Evolutionary conservation across 169 alveolate species (phyloP).

Genomic region (Plasmodium fragile): DNA sequence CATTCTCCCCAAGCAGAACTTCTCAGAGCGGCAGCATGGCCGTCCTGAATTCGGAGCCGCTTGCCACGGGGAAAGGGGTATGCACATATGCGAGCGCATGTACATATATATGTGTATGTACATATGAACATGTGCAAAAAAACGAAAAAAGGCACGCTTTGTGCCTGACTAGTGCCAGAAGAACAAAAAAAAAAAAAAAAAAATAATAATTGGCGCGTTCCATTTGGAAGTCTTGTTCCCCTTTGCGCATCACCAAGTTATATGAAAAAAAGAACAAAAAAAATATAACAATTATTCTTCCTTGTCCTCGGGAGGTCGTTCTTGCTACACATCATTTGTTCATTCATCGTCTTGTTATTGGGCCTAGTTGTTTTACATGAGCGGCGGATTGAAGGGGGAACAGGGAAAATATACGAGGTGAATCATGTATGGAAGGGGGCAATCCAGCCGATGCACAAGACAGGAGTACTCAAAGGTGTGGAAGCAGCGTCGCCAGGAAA

Average conservation of each 20-base stretch:
- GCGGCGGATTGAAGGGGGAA: background rate
- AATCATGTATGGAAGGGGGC: background rate
- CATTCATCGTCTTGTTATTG: constrained; percentile 9
- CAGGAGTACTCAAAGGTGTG: background rate
- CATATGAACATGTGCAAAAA: background rate
- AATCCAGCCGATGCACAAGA: background rate
- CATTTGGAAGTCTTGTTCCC: background rate
- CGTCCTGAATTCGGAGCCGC: background rate
- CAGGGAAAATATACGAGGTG: background rate
- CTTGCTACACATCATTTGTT: background rate
- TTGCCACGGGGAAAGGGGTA: background rate
- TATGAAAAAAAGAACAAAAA: background rate
- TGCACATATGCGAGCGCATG: background rate
- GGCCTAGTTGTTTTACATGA: constrained; percentile 7
- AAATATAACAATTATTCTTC: background rate
- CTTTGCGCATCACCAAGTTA: background rate
- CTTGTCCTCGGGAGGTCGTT: background rate
- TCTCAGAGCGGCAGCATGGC: background rate
- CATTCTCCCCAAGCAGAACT: background rate
- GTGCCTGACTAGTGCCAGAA: background rate
- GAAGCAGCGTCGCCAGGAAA: background rate
- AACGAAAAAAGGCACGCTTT: background rate
- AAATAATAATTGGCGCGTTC: background rate
- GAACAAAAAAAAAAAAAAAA: constrained; percentile 1
- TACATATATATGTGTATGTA: background rate